Evolutionary conservation across 768 basidiomycete genomes (phyloP), one percentile per base, ranked within the genome.

Genomic region (Naganishia vishniacii): DNA sequence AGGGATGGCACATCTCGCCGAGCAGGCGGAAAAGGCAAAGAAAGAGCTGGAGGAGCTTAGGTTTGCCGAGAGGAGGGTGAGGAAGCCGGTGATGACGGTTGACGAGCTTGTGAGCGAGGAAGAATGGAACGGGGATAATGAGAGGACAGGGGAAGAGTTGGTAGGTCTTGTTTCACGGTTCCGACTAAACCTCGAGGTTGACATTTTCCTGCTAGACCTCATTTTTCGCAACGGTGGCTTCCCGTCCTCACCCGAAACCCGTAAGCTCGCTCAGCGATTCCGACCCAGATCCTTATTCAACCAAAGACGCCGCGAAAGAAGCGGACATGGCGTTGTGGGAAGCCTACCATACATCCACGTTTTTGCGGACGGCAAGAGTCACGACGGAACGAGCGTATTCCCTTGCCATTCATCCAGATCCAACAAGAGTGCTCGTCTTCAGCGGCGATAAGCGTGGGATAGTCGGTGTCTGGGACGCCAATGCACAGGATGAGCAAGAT

Each of bases 341-440:
- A 8, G 65, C 60, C 1, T 77, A 78, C 66, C 67, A 68, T 29
- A 62, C 66, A 8, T 69, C 77, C 65, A 60, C 49, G 9, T 61
- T 78, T 13, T 61, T 64, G n/a, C 67, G 69, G 4, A 72, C 74
- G 48, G 71, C 72, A 5, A 77, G 75, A 58, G 73, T 78, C 53
- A 77, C 75, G 12, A 62, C 70, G 0, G 79, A 80, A n/a, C 69
- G 80, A n/a, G 74, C 78, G 12, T 81, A 76, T 64, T 73, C 70
- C 25, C 76, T 81, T 68, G 65, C 67, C 4, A 73, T 79, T 0
- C 79, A 81, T 71, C 79, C 79, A n/a, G 71, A 71, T 37, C 65
- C 41, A 37, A 71, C 49, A 26, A 77, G 75, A 67, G 76, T 67
- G 20, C 64, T 81, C 29, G 75, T 78, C 3, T 73, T 79, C 48